Percentiles rank a stretch among this genome's conserved stretches.
Evolutionary conservation across 2,329 filamentous ascomycete species (phyloP).

Genomic region (Talaromyces rugulosus): DNA sequence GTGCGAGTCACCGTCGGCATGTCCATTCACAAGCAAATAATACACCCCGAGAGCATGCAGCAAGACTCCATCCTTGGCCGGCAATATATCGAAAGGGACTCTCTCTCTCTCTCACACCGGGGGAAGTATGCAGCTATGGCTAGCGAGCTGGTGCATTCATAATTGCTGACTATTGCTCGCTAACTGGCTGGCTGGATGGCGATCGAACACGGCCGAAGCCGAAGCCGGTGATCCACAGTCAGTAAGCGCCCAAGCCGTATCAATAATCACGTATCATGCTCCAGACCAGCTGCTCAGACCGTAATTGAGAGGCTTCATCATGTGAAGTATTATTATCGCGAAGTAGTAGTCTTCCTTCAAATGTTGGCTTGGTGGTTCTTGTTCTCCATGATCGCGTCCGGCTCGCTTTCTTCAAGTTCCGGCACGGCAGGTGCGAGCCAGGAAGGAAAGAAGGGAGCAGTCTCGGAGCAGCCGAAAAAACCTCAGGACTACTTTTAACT

Average conservation of each 20-base stretch:
- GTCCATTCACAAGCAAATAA: background rate
- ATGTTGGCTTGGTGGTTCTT: no score
- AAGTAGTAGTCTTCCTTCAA: no score
- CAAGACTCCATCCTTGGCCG: background rate
- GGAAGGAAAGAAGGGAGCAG: background rate
- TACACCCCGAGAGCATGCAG: background rate
- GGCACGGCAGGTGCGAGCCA: no score
- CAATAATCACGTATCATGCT: no score
- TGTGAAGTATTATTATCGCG: no score
- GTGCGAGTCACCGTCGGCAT: background rate
- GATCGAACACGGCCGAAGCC: conserved; percentile 7
- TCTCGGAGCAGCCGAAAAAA: background rate
- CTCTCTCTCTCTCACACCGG: background rate
- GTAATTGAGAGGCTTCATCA: no score
- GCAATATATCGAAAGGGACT: background rate
- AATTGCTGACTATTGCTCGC: background rate
- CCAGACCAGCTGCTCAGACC: no score
- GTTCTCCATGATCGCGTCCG: background rate
- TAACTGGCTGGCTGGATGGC: conserved; percentile 2
- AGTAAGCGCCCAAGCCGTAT: background rate
- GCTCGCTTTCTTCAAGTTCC: background rate
- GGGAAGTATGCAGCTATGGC: background rate
- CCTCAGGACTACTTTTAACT: background rate
- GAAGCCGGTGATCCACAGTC: background rate
- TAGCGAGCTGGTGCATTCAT: background rate